Conservation (phyloP, 371 early-diverging fungal species). For the Dichotomocladium elegans region DNA sequence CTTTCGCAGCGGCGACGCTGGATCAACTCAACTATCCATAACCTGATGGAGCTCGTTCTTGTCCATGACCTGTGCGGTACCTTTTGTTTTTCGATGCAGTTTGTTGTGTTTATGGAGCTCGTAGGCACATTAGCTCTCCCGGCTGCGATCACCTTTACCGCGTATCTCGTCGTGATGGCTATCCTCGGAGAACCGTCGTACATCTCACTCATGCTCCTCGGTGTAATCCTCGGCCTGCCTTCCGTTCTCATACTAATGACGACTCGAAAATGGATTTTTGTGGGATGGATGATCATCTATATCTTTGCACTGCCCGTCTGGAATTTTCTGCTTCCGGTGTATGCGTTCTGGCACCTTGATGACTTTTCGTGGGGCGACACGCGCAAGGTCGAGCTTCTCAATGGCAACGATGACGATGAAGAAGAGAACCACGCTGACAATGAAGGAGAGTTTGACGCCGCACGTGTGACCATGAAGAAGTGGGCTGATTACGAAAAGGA, state of each 20-base stretch:
- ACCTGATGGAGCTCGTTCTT: slow-evolving; percentile 87
- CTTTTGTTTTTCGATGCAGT: slow-evolving; percentile 88
- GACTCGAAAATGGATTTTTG: slow-evolving; percentile 74
- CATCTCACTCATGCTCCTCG: slow-evolving; percentile 66
- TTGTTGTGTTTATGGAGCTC: slow-evolving; percentile 79
- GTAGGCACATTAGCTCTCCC: slow-evolving; percentile 83
- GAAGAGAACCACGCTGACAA: slow-evolving; percentile 56
- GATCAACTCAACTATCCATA: slow-evolving; percentile 91
- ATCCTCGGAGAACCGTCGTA: slow-evolving; percentile 40
- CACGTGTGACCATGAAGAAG: slow-evolving; percentile 55
- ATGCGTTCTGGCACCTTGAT: slow-evolving; percentile 97
- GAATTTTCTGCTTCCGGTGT: slow-evolving; percentile 91
- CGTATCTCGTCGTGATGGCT: slow-evolving; percentile 51
- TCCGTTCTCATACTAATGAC: slow-evolving; percentile 86
- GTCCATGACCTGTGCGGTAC: slow-evolving; percentile 87
- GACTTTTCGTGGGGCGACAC: slow-evolving; percentile 95
- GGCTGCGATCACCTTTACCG: slow-evolving; percentile 68
- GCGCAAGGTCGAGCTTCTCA: slow-evolving; percentile 65
- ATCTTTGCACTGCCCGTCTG: slow-evolving; percentile 85
- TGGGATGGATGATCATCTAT: slow-evolving; percentile 74
- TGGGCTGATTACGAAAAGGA: slow-evolving; percentile 75
- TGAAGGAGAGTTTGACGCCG: slow-evolving; percentile 66
- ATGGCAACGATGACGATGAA: slow-evolving; percentile 72
- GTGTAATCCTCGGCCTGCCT: slow-evolving; percentile 72
- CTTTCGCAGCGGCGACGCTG: slow-evolving; percentile 87